Evolutionary conservation across 1,284 basidiomycete genomes (phyloP).

Genomic region (Hortiboletus rubellus): DNA sequence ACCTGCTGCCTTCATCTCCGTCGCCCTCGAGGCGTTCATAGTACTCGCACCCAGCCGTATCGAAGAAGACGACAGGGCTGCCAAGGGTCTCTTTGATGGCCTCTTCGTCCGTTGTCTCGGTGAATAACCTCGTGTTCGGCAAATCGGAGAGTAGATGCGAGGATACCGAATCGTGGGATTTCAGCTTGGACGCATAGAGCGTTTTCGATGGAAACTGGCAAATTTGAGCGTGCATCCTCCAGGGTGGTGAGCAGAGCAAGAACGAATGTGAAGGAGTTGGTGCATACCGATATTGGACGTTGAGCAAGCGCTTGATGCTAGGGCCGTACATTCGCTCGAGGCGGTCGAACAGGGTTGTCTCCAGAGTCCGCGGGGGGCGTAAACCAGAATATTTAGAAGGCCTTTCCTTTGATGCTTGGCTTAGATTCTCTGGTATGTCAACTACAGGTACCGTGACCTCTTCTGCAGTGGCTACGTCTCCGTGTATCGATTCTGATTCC

Average conservation of each 20-base stretch:
- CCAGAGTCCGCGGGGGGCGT: slow-evolving; percentile 71
- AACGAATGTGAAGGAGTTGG: neutral
- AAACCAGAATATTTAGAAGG: slow-evolving; percentile 38
- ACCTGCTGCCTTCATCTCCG: slow-evolving; percentile 81
- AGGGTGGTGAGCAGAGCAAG: neutral
- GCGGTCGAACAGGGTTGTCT: slow-evolving; percentile 90
- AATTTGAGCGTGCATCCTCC: slow-evolving; percentile 86
- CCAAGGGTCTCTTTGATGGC: slow-evolving; percentile 61
- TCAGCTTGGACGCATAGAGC: slow-evolving; percentile 77
- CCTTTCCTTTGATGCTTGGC: slow-evolving; percentile 21
- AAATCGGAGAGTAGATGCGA: slow-evolving; percentile 74
- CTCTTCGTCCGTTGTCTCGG: slow-evolving; percentile 57
- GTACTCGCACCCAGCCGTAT: slow-evolving; percentile 92
- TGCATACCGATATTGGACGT: slow-evolving; percentile 79
- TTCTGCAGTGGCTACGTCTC: slow-evolving; percentile 24
- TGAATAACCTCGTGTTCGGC: slow-evolving; percentile 44
- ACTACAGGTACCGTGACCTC: slow-evolving; percentile 10
- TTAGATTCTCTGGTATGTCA: slow-evolving; percentile 11
- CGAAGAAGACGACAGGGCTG: slow-evolving; percentile 88
- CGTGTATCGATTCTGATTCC: slow-evolving; percentile 22
- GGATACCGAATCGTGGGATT: slow-evolving; percentile 71
- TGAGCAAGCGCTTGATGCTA: slow-evolving; percentile 83
- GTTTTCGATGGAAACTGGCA: slow-evolving; percentile 85
- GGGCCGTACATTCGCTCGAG: slow-evolving; percentile 85
- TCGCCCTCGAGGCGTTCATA: slow-evolving; percentile 74